These are phyloP conservation scores for Alternaria ventricosa DNA, from an alignment of 2,329 filamentous ascomycete genomes.

Conservation along the genomic window DNA sequence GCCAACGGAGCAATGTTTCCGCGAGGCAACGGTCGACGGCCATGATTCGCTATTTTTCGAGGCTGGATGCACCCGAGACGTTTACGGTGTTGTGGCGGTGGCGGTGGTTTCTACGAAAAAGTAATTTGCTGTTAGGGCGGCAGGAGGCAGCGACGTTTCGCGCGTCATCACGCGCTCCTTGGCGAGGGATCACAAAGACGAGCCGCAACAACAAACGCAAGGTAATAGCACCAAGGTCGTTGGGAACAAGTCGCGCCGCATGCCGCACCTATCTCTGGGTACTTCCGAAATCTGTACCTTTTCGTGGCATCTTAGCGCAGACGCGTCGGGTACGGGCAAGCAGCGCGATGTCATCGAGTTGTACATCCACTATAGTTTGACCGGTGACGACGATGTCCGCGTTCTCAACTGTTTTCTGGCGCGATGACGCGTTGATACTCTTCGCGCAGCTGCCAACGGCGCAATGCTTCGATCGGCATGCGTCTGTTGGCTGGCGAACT, in stretches of 20 bases:
- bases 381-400: not conserved
- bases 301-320: not conserved
- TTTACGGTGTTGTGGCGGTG: not conserved
- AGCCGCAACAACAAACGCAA: not conserved
- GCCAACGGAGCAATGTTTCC: not conserved
- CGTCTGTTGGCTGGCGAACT: not conserved
- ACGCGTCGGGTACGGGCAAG: not conserved
- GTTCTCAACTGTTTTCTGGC: not conserved
- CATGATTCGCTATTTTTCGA: not conserved
- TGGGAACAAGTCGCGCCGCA: not conserved
- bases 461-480: not conserved
- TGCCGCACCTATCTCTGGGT: not conserved
- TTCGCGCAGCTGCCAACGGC: not conserved
- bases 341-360: not conserved
- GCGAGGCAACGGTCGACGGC: not conserved
- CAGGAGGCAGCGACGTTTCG: not conserved
- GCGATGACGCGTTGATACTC: not conserved
- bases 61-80: not conserved
- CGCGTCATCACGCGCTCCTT: not conserved
- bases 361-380: not conserved
- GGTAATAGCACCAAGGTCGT: not conserved
- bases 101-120: not conserved
- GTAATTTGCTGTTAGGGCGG: not conserved
- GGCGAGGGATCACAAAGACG: not conserved
- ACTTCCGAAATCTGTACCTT: not conserved